phyloP scores from a whole-genome alignment of 2,329 filamentous ascomycete species.

The Pyrenophora seminiperda region DNA sequence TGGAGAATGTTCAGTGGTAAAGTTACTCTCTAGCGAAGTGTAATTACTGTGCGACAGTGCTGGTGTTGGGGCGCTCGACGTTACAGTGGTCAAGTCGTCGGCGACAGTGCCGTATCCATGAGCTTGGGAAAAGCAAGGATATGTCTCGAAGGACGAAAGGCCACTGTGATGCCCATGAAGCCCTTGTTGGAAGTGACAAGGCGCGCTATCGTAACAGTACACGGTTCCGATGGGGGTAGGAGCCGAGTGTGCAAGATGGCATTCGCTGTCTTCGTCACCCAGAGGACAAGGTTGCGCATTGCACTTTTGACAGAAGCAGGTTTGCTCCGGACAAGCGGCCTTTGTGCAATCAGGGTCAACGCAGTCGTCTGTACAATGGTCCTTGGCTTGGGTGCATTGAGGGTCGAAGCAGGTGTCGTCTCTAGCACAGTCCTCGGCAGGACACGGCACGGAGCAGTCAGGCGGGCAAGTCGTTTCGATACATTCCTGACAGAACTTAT shows the following conservation, averaged over 20 bases:
- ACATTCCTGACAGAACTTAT: constrained; percentile 46
- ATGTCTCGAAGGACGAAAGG: constrained; percentile 35
- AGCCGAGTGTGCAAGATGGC: constrained; percentile 41
- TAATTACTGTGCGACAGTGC: constrained; percentile 41
- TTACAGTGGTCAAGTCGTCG: constrained; percentile 27
- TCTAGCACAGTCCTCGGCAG: constrained; percentile 36
- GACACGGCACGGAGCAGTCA: constrained; percentile 29
- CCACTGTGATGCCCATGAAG: constrained; percentile 28
- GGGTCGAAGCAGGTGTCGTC: constrained; percentile 47
- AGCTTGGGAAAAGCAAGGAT: constrained; percentile 39
- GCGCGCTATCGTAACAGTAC: constrained; percentile 42
- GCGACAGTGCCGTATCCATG: constrained; percentile 23
- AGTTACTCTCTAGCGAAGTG: constrained; percentile 39
- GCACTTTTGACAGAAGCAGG: constrained; percentile 46
- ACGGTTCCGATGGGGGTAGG: constrained; percentile 39
- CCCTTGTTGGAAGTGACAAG: constrained; percentile 43
- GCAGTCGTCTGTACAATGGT: constrained; percentile 40
- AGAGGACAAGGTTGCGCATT: constrained; percentile 39
- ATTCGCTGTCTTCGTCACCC: constrained; percentile 38
- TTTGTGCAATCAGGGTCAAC: constrained; percentile 45
- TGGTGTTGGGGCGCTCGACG: constrained; percentile 37
- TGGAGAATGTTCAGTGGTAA: constrained; percentile 37
- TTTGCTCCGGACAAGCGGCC: constrained; percentile 33
- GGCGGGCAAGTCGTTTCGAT: constrained; percentile 36
- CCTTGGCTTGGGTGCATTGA: constrained; percentile 36